phyloP scores from a whole-genome alignment of 768 basidiomycete genomes.

The Termitomyces sp. region DNA sequence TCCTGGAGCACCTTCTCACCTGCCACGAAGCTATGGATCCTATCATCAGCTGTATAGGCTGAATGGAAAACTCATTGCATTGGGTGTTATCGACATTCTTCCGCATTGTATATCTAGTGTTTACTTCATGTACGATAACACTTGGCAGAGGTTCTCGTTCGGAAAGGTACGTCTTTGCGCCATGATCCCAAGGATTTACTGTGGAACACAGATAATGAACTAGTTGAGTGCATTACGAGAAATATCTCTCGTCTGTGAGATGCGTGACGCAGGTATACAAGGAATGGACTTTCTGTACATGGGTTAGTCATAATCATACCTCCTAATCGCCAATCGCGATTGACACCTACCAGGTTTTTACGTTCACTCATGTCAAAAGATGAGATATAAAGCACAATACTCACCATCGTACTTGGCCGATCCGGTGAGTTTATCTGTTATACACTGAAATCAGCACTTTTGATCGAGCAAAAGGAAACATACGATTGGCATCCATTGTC shows the following conservation, averaged over 20 bases:
- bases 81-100: constrained; percentile 87
- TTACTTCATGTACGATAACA: constrained; percentile 85
- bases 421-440: constrained; percentile 47
- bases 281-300: constrained; percentile 75
- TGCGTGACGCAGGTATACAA: constrained; percentile 60
- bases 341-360: constrained; percentile 67
- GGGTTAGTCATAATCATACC: constrained; percentile 43
- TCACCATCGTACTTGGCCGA: constrained; percentile 83
- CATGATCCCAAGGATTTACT: background rate
- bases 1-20: constrained; percentile 38
- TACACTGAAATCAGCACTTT: background rate
- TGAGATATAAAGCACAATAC: constrained; percentile 96
- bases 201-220: background rate
- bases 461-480: constrained; percentile 47
- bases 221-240: constrained; percentile 87
- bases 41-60: constrained; percentile 87
- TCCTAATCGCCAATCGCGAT: background rate
- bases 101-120: constrained; percentile 76
- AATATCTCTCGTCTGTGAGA: constrained; percentile 66
- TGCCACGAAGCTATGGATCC: constrained; percentile 83
- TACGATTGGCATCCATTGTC: constrained; percentile 72
- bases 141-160: constrained; percentile 62
- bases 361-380: constrained; percentile 88
- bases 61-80: constrained; percentile 75
- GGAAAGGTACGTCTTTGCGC: constrained; percentile 54